A percentile compares a stretch with the other conserved stretches of the same genome.
Conservation (phyloP, 148 eudicot genomes). For the Cornus kousa region DNA sequence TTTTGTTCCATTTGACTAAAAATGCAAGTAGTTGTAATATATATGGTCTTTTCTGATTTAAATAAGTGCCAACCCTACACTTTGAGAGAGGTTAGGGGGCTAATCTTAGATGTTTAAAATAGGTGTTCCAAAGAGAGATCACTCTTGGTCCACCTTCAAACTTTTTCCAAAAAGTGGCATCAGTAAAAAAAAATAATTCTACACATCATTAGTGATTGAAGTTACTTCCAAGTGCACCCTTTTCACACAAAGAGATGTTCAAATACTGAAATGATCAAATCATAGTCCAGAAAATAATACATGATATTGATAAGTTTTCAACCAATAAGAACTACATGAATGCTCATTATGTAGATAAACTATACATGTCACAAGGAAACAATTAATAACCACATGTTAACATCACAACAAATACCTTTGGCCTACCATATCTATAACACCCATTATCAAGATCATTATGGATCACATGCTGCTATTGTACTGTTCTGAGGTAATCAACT, state of each 20-base stretch:
- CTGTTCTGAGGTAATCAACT: too few relatives aligned
- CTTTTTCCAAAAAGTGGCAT: not conserved
- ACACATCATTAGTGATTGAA: not conserved
- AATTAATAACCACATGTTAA: not conserved
- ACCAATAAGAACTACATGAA: conserved; percentile 5
- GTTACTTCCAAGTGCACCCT: not conserved
- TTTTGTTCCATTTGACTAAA: not conserved
- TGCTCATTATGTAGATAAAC: not conserved
- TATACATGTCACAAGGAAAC: conserved; percentile 2
- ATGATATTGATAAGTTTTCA: not conserved
- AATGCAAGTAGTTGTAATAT: not conserved
- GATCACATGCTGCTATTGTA: too few relatives aligned
- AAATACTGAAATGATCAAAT: not conserved
- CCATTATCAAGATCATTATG: not conserved
- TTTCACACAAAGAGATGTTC: not conserved
- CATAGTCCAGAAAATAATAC: not conserved
- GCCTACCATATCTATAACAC: not conserved
- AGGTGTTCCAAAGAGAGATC: not conserved
- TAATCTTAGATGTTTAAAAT: not conserved
- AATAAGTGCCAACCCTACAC: not conserved
- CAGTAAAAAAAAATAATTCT: not conserved
- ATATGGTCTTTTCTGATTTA: not conserved
- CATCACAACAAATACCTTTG: conserved; percentile 9
- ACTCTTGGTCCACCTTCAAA: not conserved
- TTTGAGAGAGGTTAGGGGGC: not conserved